A percentile compares a stretch with the other conserved stretches of the same genome.
Conservation (phyloP, 108 stramenopile species). For the Craspedostauros australis region DNA sequence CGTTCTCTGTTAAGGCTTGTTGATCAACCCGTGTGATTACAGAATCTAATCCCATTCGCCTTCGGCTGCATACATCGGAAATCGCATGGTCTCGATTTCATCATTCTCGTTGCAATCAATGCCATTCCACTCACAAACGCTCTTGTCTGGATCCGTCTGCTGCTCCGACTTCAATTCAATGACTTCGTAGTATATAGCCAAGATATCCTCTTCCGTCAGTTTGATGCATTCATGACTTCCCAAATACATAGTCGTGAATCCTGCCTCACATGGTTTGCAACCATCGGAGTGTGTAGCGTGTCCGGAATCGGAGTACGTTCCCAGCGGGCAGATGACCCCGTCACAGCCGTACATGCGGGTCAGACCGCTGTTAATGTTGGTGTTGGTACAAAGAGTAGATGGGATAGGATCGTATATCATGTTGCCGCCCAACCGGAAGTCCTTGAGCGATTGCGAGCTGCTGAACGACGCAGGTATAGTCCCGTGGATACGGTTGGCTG, state of each 20-base stretch:
- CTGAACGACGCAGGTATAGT: conserved; percentile 39
- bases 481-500: conserved; percentile 28
- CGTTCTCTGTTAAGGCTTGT: no score
- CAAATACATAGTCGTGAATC: conserved; percentile 40
- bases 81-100: conserved; percentile 24
- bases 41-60: not conserved
- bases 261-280: conserved; percentile 45
- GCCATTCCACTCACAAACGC: conserved; percentile 47
- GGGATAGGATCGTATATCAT: conserved; percentile 54
- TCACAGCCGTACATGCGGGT: conserved; percentile 49
- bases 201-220: conserved; percentile 35
- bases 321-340: conserved; percentile 48
- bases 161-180: conserved; percentile 27
- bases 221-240: conserved; percentile 26
- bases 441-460: conserved; percentile 25
- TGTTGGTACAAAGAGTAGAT: conserved; percentile 30
- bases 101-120: conserved; percentile 36
- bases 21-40: no score
- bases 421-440: conserved; percentile 51
- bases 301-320: conserved; percentile 43
- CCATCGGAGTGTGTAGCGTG: conserved; percentile 34
- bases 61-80: conserved; percentile 20
- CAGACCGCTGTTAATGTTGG: conserved; percentile 40
- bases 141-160: conserved; percentile 24
- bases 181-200: conserved; percentile 50